phyloP scores from a whole-genome alignment of 306 rosid genomes.

The Notholithocarpus densiflorus region DNA sequence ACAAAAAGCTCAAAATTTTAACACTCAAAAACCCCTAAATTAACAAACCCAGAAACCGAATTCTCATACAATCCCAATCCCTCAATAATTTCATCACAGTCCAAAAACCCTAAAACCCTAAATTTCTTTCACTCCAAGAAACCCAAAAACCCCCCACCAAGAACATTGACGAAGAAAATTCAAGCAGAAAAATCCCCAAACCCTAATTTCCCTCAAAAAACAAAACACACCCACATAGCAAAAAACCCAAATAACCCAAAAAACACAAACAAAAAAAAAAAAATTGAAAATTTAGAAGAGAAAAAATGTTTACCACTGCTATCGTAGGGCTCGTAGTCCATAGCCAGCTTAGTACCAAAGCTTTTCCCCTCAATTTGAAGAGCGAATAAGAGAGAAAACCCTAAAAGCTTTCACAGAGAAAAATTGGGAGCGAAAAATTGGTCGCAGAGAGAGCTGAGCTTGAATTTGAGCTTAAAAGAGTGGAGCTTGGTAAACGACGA shows the following conservation, averaged over 20 bases:
- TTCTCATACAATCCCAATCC: conserved; percentile 2
- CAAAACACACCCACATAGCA: neutral
- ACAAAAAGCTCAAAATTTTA: neutral
- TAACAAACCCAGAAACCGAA: neutral
- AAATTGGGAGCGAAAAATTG: neutral
- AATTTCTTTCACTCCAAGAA: conserved; percentile 12
- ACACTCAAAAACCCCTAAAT: neutral
- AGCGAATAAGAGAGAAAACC: neutral
- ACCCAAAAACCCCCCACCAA: neutral
- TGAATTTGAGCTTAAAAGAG: neutral
- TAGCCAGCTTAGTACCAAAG: conserved; percentile 52
- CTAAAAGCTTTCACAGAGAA: neutral
- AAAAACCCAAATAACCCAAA: conserved; percentile 16
- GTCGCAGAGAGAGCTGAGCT: neutral
- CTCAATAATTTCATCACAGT: neutral
- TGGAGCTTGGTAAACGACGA: conserved; percentile 1
- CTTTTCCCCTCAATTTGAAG: conserved; percentile 6
- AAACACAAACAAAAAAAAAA: neutral
- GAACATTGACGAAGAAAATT: conserved; percentile 3
- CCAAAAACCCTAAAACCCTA: neutral
- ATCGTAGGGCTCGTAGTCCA: conserved; percentile 94
- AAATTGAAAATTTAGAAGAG: neutral
- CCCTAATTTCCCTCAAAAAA: conserved; percentile 13
- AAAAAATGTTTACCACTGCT: conserved; percentile 70
- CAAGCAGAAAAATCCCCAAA: conserved; percentile 18